Base-by-base conservation (phyloP, 2,329 filamentous ascomycete species). In the Epichloe amarillans region DNA sequence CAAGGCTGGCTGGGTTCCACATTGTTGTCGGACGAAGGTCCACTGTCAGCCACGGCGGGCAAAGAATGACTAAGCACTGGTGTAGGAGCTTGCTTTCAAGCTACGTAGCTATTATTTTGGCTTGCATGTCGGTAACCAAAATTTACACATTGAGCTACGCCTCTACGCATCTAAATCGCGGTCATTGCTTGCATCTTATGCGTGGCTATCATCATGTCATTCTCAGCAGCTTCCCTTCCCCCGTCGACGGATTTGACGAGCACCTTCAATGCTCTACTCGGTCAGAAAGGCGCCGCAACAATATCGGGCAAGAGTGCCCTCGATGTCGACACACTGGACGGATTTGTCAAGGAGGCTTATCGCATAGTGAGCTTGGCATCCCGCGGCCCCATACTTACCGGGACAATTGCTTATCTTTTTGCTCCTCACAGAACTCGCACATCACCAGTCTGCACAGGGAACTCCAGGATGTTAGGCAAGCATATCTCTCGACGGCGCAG, bases 311-410 rank as follows among this genome's bases (percentile, higher is more conserved):
- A 71, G 65, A 51, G 59, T 73, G 46, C 30, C 12, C 48, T 58
- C 4, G 54, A 58, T 38, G 38, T 52, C 33, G 71, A 76, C 56
- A 75, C 68, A 58, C 77, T 93, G 47, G 87, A 96, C 64, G 85
- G 86, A 60, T 98, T 97, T 64, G 73, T 97, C 36, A 89, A 91
- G 63, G 91, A 97, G 69, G 93, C 93, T 49, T 93, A 95, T 69
- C 81, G 85, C 64, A 96, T 97, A 66, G 90, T 94, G 72, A 61
- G 77, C 66, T 55, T 58, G 56, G 12, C 15, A 10, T 15, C 54
- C 56, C 48, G 46, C 40, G 19, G 40, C 39, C 8, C 12, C 26
- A 30, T 8, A 26, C 15, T 8, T n/a, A 17, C 21, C 11, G 17
- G 6, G 19, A 0, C 12, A 8, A 33, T 30, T 30, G 30, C 37